Percentiles rank a stretch among this genome's conserved stretches.
Evolutionary conservation across 2,329 filamentous ascomycete species (phyloP).

Genomic region (Pyrenophora teres): DNA sequence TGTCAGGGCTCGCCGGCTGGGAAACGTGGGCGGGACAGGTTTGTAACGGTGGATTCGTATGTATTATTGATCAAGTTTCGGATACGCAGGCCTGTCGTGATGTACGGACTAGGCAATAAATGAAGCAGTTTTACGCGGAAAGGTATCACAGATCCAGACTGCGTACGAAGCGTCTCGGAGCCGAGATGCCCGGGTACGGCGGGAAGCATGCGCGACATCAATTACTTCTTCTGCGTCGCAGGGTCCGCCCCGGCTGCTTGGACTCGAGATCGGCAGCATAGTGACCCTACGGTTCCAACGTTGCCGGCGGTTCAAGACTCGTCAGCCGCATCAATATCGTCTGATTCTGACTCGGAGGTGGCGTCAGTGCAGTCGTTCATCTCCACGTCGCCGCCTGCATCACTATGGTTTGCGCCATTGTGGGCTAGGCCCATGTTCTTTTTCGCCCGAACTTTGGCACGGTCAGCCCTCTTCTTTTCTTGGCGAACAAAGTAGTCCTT

Average conservation of each 20-base stretch:
- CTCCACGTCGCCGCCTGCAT: slow-evolving; percentile 33
- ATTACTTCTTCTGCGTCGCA: slow-evolving; percentile 12
- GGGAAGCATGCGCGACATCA: slow-evolving; percentile 9
- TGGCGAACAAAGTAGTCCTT: slow-evolving; percentile 42
- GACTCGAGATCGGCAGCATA: background rate
- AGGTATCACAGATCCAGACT: slow-evolving; percentile 15
- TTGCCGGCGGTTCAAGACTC: slow-evolving; percentile 10
- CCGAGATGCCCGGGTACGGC: background rate
- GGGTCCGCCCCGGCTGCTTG: background rate
- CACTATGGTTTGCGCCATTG: slow-evolving; percentile 23
- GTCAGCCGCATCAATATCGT: slow-evolving; percentile 16
- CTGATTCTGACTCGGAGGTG: slow-evolving; percentile 27
- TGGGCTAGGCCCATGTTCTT: slow-evolving; percentile 20
- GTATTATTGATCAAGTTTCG: slow-evolving; percentile 11
- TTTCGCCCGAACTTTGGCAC: slow-evolving; percentile 27
- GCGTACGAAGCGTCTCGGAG: slow-evolving; percentile 3
- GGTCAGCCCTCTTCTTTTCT: slow-evolving; percentile 37
- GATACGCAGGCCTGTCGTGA: slow-evolving; percentile 11
- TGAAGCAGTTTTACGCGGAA: slow-evolving; percentile 9
- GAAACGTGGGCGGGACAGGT: background rate
- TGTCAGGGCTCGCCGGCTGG: background rate
- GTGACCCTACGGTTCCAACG: background rate
- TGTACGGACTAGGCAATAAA: slow-evolving; percentile 18
- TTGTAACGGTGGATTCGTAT: background rate
- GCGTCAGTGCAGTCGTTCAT: slow-evolving; percentile 31